Conservation (phyloP, 2,329 filamentous ascomycete genomes). For the Claviceps purpurea region DNA sequence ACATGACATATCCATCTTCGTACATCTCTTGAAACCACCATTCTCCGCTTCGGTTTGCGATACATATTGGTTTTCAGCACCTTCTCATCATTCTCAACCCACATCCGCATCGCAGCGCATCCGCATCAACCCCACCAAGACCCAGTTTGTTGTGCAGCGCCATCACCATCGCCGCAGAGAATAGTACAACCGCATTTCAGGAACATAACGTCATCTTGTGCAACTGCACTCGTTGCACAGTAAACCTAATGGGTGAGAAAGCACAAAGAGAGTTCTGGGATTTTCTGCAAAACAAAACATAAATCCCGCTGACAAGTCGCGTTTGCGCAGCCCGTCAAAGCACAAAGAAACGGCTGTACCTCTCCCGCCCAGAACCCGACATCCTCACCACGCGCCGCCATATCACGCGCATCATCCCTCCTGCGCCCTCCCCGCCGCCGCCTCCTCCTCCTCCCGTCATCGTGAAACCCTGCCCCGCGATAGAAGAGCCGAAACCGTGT, state of each 20-base stretch:
- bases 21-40: background rate
- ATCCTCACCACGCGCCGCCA: conserved; percentile 21
- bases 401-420: conserved; percentile 26
- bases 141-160: background rate
- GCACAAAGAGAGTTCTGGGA: too few species aligned
- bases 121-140: background rate
- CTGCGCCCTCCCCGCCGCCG: conserved; percentile 18
- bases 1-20: background rate
- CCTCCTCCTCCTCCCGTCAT: conserved; percentile 6
- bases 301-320: background rate
- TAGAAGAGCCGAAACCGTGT: conserved; percentile 3
- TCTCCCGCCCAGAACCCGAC: conserved; percentile 26
- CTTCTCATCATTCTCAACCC: background rate
- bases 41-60: background rate
- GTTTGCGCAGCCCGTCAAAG: conserved; percentile 6
- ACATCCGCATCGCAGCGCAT: background rate
- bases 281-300: background rate
- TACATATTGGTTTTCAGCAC: background rate
- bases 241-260: background rate
- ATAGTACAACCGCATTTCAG: too few species aligned
- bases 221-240: background rate
- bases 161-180: too few species aligned
- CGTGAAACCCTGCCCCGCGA: conserved; percentile 5
- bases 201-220: background rate
- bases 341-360: conserved; percentile 30